Base-by-base conservation (phyloP, 805 yeast species). In the Sugiyamaella valdiviana region DNA sequence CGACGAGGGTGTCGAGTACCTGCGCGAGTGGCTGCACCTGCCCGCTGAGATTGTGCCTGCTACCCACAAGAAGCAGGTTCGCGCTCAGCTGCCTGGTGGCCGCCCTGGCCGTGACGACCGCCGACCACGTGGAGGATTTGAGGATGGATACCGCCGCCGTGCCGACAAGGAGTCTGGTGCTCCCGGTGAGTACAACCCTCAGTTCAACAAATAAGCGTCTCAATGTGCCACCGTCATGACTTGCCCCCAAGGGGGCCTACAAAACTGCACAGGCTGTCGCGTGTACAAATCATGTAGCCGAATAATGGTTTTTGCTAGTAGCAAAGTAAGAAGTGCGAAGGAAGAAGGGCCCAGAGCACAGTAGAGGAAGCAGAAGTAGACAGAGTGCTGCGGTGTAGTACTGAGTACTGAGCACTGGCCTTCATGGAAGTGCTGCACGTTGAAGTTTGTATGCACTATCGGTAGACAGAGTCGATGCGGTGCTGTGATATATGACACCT, bases 41-140 rank as follows among this genome's bases (percentile, higher is more conserved):
- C 99, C 99, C 78, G 95, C 86, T 76, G 95, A 89, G 78, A 85
- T 93, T 74, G 91, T 89, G 75, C 99, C 99, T 72, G 83, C 85
- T 75, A 93, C 99, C 73, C 86, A 91, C 82, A 86, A 90, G 79
- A 89, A 84, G 80, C 88, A 83, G 68, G 83, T 91, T 71, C 86
- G 91, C 72, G 89, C 93, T 73, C 82, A 82, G 74, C 76, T 60
- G 49, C 61, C 63, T 43, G 63, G 70, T 55, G 58, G 58, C 38
- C 57, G 61, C 51, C 64, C 64, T 36, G 60, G 56, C 49, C 52
- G 56, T 38, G 62, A 54, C 19, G 74, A 76, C 68, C 73, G 78
- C 71, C 74, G 78, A 71, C 79, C 77, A 70, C 76, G 79, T 70
- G 76, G 80, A 69, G 71, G 67, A 61, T 70, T 70, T 61, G 77